Conservation (phyloP, 495 filamentous ascomycete genomes). For the Neurospora tetraspora region DNA sequence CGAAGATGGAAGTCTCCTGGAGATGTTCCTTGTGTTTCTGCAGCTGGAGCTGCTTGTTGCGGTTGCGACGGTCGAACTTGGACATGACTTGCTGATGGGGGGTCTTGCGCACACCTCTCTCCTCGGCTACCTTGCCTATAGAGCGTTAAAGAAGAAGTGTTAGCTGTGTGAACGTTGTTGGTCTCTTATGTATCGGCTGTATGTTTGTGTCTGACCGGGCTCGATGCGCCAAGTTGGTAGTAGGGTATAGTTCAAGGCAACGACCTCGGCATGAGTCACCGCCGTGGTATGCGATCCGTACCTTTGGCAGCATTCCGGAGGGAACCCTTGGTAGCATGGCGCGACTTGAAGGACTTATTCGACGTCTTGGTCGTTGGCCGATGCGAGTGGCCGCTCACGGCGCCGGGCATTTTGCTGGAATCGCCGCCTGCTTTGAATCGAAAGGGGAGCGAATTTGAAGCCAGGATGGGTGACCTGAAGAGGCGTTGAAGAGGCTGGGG, state of each 20-base stretch:
- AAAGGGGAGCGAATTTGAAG: conserved; percentile 52
- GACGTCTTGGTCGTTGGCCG: conserved; percentile 76
- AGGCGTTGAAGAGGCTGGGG: not conserved
- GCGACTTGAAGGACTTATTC: conserved; percentile 86
- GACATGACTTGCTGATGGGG: conserved; percentile 95
- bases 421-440: conserved; percentile 76
- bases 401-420: conserved; percentile 48
- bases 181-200: not conserved
- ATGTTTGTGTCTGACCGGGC: not conserved
- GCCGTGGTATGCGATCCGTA: conserved; percentile 28
- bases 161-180: conserved; percentile 1
- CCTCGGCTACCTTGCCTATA: conserved; percentile 32
- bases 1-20: conserved; percentile 67
- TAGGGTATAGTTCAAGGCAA: not conserved
- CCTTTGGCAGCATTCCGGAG: conserved; percentile 77
- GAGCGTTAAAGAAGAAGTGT: not conserved
- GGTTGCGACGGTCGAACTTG: conserved; percentile 88
- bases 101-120: conserved; percentile 65
- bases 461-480: not conserved
- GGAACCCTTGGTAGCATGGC: conserved; percentile 77
- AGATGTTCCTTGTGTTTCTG: conserved; percentile 71
- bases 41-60: conserved; percentile 75
- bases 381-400: conserved; percentile 64
- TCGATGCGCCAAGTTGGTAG: not conserved
- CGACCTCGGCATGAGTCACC: not conserved